These are phyloP conservation scores for Leccinum broughii DNA, from an alignment of 768 basidiomycete genomes.

Conservation along the genomic window DNA sequence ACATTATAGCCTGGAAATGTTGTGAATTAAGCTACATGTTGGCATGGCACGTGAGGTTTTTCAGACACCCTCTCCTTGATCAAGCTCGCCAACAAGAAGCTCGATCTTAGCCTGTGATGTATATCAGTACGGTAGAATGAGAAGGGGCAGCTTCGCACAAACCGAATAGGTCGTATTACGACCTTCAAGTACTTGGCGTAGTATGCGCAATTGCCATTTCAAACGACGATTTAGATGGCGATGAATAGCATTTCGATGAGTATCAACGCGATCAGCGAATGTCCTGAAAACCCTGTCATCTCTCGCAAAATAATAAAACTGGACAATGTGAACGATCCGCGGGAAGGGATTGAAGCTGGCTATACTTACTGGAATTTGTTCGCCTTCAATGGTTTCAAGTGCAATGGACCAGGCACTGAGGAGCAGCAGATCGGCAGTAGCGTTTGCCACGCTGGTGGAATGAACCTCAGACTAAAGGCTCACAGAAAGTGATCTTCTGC, in stretches of 20 bases:
- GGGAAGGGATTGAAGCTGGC: not conserved
- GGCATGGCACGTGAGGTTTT: not conserved
- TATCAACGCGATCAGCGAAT: conserved; percentile 46
- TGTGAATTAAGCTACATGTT: conserved; percentile 3
- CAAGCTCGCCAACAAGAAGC: conserved; percentile 58
- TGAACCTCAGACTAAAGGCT: conserved; percentile 1
- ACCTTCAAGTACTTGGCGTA: conserved; percentile 66
- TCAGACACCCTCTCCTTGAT: conserved; percentile 58
- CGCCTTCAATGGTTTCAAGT: conserved; percentile 55
- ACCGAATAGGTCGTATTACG: conserved; percentile 67
- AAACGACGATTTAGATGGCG: conserved; percentile 53
- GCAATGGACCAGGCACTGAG: conserved; percentile 79
- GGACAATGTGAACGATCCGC: conserved; percentile 1
- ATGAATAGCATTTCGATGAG: conserved; percentile 47
- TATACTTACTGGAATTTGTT: conserved; percentile 67
- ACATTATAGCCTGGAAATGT: not conserved
- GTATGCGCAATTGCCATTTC: conserved; percentile 67
- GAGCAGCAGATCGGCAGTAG: conserved; percentile 79
- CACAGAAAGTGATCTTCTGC: conserved; percentile 29
- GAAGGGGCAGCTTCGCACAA: conserved; percentile 26
- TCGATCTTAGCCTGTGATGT: conserved; percentile 60
- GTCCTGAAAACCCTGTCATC: conserved; percentile 84
- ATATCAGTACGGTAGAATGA: conserved; percentile 6
- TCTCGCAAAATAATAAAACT: conserved; percentile 90
- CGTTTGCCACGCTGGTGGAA: conserved; percentile 74